Evolutionary conservation across 2,329 filamentous ascomycete genomes (phyloP), one percentile per base, ranked within the genome.

Genomic region (Hypoxylon sp.): DNA sequence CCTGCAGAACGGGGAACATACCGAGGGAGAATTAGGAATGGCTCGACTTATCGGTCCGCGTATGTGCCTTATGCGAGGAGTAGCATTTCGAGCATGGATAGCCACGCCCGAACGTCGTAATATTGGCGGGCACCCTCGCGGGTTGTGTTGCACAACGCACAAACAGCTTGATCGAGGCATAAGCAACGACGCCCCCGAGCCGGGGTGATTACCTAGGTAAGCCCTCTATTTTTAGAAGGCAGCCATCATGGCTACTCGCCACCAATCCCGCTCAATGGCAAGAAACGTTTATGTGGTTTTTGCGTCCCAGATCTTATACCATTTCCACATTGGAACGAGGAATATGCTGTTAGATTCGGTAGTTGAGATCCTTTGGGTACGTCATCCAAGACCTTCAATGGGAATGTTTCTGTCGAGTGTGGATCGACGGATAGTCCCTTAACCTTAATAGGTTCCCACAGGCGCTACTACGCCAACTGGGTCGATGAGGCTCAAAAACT

Each of bases 1-100:
- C 39, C 11, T 44, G 39, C 39, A 44, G 39, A 8, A 17, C 17
- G 39, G 39, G 11, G 11, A 44, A 21, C 39, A 21, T 21, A 21
- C 17, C 39, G 39, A 44, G 39, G 17, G 39, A 21, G 3, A 21
- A 44, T 44, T 44, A 29, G 19, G 19, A 27, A 37, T 44, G 19
- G 15, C n/a, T 48, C 11, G 54, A 48, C 8, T 31, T 35, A 50
- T 58, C 32, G 46, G 46, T 6, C 46, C 55, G 44, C 21, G 19
- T 58, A 15, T 17, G 19, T 27, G 31, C 19, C n/a, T 39, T 48
- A 35, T 50, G 55, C 55, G 15, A 50, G 31, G 4, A 39, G 10
- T 50, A 19, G 29, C 31, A 58, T 39, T 58, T 29, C 8, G 31
- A 32, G 29, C 55, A 50, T 48, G 55, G 55, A 48, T 57, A 11